Evolutionary conservation across 495 filamentous ascomycete genomes (phyloP).

Genomic region (Elasticomyces elasticus): DNA sequence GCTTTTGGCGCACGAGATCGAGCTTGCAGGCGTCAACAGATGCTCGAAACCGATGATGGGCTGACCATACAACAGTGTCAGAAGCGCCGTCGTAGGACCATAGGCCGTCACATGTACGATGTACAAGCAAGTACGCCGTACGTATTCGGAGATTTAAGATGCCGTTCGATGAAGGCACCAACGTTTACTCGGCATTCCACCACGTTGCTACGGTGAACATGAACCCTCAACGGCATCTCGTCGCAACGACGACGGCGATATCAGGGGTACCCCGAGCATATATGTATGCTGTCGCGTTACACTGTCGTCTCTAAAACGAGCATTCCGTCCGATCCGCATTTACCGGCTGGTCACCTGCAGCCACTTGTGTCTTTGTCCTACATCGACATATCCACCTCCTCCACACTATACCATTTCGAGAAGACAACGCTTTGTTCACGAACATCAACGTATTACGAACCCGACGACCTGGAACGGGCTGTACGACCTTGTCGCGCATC

Average conservation of each 20-base stretch:
- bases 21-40: background rate
- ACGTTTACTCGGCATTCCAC: too few relatives aligned
- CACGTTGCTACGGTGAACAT: slow-evolving; percentile 2
- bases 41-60: background rate
- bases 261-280: background rate
- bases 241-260: background rate
- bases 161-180: too few relatives aligned
- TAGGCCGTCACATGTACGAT: too few relatives aligned
- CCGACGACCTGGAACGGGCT: slow-evolving; percentile 3
- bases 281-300: slow-evolving; percentile 1
- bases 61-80: background rate
- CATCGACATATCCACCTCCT: slow-evolving; percentile 1
- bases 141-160: too few relatives aligned
- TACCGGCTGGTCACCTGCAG: slow-evolving; percentile 7
- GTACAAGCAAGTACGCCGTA: too few relatives aligned
- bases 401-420: background rate
- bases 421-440: slow-evolving; percentile 3
- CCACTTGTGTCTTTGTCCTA: slow-evolving; percentile 9
- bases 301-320: slow-evolving; percentile 1
- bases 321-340: background rate
- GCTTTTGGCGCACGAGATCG: background rate
- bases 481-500: slow-evolving; percentile 1
- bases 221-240: background rate
- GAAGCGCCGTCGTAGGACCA: background rate
- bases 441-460: slow-evolving; percentile 9